Evolutionary conservation across 306 rosid species (phyloP), one percentile per base, ranked within the genome.

Genomic region (Vigna radiata): DNA sequence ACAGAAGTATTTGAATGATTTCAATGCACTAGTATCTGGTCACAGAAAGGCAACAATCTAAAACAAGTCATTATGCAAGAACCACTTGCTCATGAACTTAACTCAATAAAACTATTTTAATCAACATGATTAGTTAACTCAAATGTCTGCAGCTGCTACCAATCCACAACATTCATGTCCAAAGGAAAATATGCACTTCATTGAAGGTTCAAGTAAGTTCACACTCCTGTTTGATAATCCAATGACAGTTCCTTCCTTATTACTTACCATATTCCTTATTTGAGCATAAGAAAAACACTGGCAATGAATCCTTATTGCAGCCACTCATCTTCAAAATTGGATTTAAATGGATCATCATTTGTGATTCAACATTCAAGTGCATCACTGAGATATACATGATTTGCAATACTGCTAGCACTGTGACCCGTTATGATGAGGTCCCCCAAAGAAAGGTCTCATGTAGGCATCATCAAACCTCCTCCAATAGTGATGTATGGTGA

Each of bases 401-500:
- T 23, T 31, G 4, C 16, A 68, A 31, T 54, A 11, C 2, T 44
- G 18, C 75, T 84, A 88, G 84, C 88, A 81, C 10, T 69, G 72
- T 9, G 83, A 58, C 10, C 21, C 80, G 41, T 62, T 43, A 9
- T 12, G 16, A 48, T n/a, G 47, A 29, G 97, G 91, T 43, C 97
- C 98, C 6, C 97, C 96, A 70, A 94, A 94, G 36, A 94, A 29
- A 1, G 98, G 98, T 85, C 98, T 91, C 98, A 94, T 91, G 83
- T 86, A 91, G 64, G 89, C 78, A 82, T 94, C 89, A 82, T 91
- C 98, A 61, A 94, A 94, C 60, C 41, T 90, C 73, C 96, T 94
- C 98, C 97, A 91, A 70, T 87, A 94, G 75, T 27, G 76, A 74
- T 94, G 97, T 73, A 85, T 86, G 70, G 96, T 90, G 84, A 81